Conservation (phyloP, 495 filamentous ascomycete species). For the Neurospora sp. region DNA sequence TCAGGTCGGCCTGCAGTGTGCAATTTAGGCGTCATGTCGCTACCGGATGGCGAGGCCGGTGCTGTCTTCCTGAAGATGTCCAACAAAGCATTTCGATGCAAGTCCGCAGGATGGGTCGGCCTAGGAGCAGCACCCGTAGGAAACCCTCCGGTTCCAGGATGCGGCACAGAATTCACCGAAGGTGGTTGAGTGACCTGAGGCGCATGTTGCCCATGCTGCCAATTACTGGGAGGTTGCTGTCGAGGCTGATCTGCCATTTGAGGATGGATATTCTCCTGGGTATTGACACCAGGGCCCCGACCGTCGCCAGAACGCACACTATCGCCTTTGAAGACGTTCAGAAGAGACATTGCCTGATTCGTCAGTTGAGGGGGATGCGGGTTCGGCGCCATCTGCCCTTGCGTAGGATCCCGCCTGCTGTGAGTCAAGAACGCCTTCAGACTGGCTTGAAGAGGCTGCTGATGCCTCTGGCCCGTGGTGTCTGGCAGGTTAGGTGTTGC, state of each 20-base stretch:
- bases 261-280: conserved; percentile 6
- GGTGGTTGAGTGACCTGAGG: conserved; percentile 1
- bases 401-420: conserved; percentile 21
- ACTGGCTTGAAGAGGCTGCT: conserved; percentile 10
- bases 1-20: conserved; percentile 5
- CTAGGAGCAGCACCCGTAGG: conserved; percentile 6
- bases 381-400: conserved; percentile 23
- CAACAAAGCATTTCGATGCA: conserved; percentile 35
- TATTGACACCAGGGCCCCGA: conserved; percentile 2
- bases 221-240: conserved; percentile 11
- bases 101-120: conserved; percentile 26
- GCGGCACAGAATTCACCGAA: not conserved
- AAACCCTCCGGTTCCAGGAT: not conserved
- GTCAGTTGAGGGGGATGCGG: conserved; percentile 10
- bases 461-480: conserved; percentile 23
- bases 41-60: conserved; percentile 14
- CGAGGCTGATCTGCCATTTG: conserved; percentile 3
- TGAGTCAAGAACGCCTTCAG: not conserved
- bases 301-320: conserved; percentile 5
- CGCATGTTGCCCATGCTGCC: conserved; percentile 8
- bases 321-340: conserved; percentile 52
- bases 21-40: conserved; percentile 7
- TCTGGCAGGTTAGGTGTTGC: conserved; percentile 19
- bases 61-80: conserved; percentile 39
- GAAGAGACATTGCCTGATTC: conserved; percentile 50